Conservation (phyloP, 257 asterid genomes). For the Solanum acaule region DNA sequence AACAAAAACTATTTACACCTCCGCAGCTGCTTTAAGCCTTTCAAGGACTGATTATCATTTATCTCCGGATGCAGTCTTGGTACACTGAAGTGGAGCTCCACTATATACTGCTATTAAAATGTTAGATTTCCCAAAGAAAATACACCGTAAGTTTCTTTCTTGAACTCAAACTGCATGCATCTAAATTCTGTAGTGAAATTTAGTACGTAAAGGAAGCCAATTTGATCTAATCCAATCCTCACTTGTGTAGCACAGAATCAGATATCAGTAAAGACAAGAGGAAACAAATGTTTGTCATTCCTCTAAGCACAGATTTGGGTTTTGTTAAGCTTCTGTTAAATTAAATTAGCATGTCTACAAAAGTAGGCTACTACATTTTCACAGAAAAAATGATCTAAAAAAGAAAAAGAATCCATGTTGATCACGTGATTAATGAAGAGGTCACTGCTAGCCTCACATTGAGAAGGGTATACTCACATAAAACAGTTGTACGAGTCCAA, state of each 20-base stretch:
- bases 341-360: not conserved
- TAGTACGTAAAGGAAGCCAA: not conserved
- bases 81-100: not conserved
- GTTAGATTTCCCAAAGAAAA: not conserved
- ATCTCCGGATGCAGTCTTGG: not conserved
- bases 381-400: not conserved
- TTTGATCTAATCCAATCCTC: not conserved
- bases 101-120: not conserved
- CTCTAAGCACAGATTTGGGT: not conserved
- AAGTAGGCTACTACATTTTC: not conserved
- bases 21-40: not conserved
- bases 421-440: not conserved
- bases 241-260: not conserved
- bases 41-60: not conserved
- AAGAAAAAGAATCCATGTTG: not conserved
- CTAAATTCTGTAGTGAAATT: not conserved
- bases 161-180: not conserved
- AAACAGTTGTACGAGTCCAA: slow-evolving; percentile 69
- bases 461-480: slow-evolving; percentile 51
- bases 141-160: not conserved
- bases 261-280: not conserved
- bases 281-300: not conserved
- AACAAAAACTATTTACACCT: not conserved
- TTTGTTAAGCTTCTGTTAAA: not conserved
- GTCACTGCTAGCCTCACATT: not conserved